phyloP scores from a whole-genome alignment of 192 early-diverging fungal species.

The Dissophora ornata region DNA sequence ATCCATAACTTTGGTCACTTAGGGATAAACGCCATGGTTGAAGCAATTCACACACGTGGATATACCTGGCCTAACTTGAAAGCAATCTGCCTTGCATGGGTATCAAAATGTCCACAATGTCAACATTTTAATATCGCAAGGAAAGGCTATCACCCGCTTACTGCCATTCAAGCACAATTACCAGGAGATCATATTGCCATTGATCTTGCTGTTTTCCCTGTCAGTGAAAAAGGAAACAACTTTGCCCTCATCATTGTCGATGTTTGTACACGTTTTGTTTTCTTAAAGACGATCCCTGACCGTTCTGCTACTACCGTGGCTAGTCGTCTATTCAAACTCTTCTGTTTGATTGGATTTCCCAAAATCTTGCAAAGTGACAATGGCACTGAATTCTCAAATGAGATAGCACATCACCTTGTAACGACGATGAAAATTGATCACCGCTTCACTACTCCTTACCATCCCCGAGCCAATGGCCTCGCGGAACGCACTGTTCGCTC shows the following conservation, averaged over 20 bases:
- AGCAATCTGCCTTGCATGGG: conserved; percentile 14
- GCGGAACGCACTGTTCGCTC: conserved; percentile 51
- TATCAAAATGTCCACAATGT: conserved; percentile 28
- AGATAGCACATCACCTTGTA: conserved; percentile 17
- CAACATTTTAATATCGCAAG: conserved; percentile 32
- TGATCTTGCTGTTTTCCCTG: conserved; percentile 29
- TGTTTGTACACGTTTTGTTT: conserved; percentile 43
- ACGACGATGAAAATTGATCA: conserved; percentile 31
- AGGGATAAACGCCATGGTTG: conserved; percentile 19
- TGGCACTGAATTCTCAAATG: conserved; percentile 59
- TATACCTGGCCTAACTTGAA: conserved; percentile 34
- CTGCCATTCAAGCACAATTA: conserved; percentile 13
- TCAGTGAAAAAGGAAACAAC: background rate
- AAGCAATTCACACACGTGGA: conserved; percentile 14
- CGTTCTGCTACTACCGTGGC: conserved; percentile 11
- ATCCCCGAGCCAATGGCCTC: conserved; percentile 58
- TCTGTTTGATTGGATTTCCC: conserved; percentile 42
- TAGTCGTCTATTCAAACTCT: background rate
- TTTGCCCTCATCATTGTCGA: conserved; percentile 40
- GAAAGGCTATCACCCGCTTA: conserved; percentile 36
- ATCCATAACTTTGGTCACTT: conserved; percentile 10
- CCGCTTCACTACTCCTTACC: conserved; percentile 49
- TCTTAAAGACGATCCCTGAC: conserved; percentile 10
- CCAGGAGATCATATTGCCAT: conserved; percentile 37
- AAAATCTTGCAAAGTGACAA: conserved; percentile 49